Percentiles rank a stretch among this genome's conserved stretches.
These are phyloP conservation scores for Linnemannia hyalina DNA, from an alignment of 192 early-diverging fungal genomes.

Conservation along the genomic window DNA sequence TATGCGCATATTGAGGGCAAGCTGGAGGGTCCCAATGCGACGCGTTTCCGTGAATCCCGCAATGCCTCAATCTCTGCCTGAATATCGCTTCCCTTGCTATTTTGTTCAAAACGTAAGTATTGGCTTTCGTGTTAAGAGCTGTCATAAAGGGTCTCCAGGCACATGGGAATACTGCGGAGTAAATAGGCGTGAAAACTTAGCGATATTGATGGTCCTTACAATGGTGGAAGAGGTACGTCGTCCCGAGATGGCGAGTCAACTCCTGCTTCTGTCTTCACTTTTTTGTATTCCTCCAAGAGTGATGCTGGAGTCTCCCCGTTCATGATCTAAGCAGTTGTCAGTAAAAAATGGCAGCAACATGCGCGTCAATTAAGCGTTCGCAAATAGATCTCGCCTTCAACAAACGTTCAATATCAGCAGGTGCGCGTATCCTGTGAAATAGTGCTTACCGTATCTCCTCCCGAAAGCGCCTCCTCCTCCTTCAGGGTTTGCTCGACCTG, in stretches of 20 bases:
- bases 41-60: slow-evolving; percentile 82
- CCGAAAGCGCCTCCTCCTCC: slow-evolving; percentile 65
- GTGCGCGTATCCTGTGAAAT: neutral
- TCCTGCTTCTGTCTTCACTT: slow-evolving; percentile 73
- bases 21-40: slow-evolving; percentile 72
- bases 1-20: slow-evolving; percentile 94
- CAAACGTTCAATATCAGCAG: too few species aligned
- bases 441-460: slow-evolving; percentile 7
- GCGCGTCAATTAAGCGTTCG: neutral
- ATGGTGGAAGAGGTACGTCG: slow-evolving; percentile 78
- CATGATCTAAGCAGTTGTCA: slow-evolving; percentile 16
- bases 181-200: neutral
- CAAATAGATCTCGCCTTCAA: too few species aligned
- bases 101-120: neutral
- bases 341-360: neutral
- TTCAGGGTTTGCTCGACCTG: slow-evolving; percentile 88
- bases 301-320: slow-evolving; percentile 45
- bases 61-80: slow-evolving; percentile 82
- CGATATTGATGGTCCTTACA: slow-evolving; percentile 59
- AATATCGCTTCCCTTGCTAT: slow-evolving; percentile 85
- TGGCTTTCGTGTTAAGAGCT: too few species aligned
- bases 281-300: slow-evolving; percentile 68
- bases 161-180: neutral
- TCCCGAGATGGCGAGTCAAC: slow-evolving; percentile 71
- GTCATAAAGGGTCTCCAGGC: too few species aligned